Evolutionary conservation across 192 early-diverging fungal species (phyloP).

Genomic region (Rhizophagus clarus): DNA sequence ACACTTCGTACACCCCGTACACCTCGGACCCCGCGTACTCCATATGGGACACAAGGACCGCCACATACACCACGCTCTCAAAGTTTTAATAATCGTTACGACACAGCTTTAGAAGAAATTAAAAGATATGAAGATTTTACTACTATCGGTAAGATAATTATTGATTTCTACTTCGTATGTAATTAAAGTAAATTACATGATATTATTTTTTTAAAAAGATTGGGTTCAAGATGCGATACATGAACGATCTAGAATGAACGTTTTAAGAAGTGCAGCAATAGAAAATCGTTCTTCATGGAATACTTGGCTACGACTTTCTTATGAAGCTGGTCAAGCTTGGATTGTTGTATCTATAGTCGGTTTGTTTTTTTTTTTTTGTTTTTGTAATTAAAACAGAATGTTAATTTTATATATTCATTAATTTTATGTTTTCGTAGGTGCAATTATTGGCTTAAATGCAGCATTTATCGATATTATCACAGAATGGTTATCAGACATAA

Average conservation of each 20-base stretch:
- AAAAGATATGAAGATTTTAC: slow-evolving; percentile 69
- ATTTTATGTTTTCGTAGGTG: slow-evolving; percentile 37
- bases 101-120: slow-evolving; percentile 52
- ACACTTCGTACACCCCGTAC: background rate
- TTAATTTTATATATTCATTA: background rate
- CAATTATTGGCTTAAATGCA: slow-evolving; percentile 79
- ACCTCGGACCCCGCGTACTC: background rate
- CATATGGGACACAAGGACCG: background rate
- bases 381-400: background rate
- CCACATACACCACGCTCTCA: background rate
- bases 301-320: slow-evolving; percentile 53
- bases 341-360: slow-evolving; percentile 82
- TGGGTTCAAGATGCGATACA: slow-evolving; percentile 69
- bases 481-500: slow-evolving; percentile 90
- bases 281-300: slow-evolving; percentile 47
- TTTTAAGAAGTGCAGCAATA: slow-evolving; percentile 41
- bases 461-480: slow-evolving; percentile 88
- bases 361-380: slow-evolving; percentile 33
- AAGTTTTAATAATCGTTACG: slow-evolving; percentile 31
- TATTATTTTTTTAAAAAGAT: slow-evolving; percentile 39
- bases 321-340: slow-evolving; percentile 83
- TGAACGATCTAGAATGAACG: slow-evolving; percentile 57
- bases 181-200: background rate
- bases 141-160: slow-evolving; percentile 52
- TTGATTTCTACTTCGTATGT: background rate